Evolutionary conservation across 441 rosid species (phyloP).

Genomic region (Syzygium malaccense): DNA sequence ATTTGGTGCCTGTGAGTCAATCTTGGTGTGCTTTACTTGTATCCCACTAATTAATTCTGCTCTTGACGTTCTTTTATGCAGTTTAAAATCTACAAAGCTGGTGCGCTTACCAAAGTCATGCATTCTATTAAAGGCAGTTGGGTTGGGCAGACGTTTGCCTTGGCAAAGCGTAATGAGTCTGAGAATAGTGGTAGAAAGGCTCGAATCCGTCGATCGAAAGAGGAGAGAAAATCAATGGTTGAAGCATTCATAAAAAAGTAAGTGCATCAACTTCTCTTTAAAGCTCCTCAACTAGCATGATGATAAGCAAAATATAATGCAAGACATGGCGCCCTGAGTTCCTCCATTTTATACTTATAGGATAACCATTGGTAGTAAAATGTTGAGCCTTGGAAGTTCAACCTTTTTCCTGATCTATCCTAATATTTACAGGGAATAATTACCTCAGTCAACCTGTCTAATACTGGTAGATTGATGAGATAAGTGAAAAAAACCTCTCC

Average conservation of each 20-base stretch:
- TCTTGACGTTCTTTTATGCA: slow-evolving; percentile 12
- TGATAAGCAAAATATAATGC: neutral
- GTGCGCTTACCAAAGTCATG: slow-evolving; percentile 33
- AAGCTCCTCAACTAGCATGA: neutral
- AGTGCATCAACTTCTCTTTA: slow-evolving; percentile 6
- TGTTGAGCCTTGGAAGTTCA: neutral
- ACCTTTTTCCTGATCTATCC: neutral
- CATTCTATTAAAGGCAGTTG: slow-evolving; percentile 59
- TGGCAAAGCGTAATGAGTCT: slow-evolving; percentile 53
- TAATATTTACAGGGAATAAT: neutral
- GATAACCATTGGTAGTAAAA: neutral
- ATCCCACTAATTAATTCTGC: neutral
- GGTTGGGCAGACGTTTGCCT: slow-evolving; percentile 70
- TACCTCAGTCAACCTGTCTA: neutral
- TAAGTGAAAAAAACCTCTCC: neutral
- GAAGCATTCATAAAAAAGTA: slow-evolving; percentile 82
- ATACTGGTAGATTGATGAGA: neutral
- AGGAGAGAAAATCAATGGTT: slow-evolving; percentile 79
- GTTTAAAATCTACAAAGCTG: slow-evolving; percentile 17
- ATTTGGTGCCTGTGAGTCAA: neutral
- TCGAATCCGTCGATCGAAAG: slow-evolving; percentile 82
- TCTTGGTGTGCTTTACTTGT: neutral
- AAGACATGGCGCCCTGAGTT: neutral
- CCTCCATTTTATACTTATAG: neutral
- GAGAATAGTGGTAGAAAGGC: slow-evolving; percentile 61